Evolutionary conservation across 1,139 yeast species (phyloP), one percentile per base, ranked within the genome.

Genomic region (Pichia sp.): DNA sequence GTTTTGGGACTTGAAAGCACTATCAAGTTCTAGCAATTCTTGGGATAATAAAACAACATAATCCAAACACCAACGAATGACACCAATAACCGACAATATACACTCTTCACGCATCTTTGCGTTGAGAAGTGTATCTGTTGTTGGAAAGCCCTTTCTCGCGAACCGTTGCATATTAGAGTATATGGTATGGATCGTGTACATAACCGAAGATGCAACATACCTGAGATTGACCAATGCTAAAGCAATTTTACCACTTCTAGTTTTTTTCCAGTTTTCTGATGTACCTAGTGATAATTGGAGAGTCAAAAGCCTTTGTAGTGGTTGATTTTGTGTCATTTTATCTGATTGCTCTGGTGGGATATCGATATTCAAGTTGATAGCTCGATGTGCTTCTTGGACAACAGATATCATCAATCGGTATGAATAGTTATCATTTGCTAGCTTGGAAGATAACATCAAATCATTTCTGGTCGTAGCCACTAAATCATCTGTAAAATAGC

Each of bases 1-100:
- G 47, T 63, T 58, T 8, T 61, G 60, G 3, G 50, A 54, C 50
- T 62, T 64, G 53, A 67, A 64, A 5, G 63, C 62, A 48, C 58
- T 63, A 40, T 61, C 59, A 11, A 69, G 54, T 42, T 67, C 68
- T 19, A 81, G 70, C 26, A 90, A 67, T 60, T 89, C 95, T 66
- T 89, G 95, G 56, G 82, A 80, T 48, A 86, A 67, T 58, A 79
- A 81, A 0, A 82, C 79, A 62, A 87, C 74, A 55, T 87, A 76
- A 65, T 89, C 96, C 45, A 87, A 75, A 56, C 85, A 76, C 95
- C 96, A 90, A 61, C 88, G 78, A n/a, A 85, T 78, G 45, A 84
- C 79, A 0, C 96, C 96, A 23, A 87, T 68, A 52, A 86, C 75
- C 19, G 87, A 79, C 55, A 83, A 70, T 6, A 85, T 75, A 57